Conservation (phyloP, 805 yeast genomes). For the Starmera dryadoides region DNA sequence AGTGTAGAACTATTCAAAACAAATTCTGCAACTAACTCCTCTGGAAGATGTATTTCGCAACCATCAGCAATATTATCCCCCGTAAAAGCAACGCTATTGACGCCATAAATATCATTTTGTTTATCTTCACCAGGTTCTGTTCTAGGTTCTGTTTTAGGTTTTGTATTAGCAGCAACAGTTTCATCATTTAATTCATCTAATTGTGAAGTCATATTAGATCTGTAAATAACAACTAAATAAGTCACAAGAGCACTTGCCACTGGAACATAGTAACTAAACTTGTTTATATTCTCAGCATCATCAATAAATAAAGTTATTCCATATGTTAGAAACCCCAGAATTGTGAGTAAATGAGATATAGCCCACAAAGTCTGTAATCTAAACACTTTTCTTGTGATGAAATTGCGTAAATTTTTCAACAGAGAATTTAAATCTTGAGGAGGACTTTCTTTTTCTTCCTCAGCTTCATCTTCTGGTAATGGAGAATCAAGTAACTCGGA, state of each 20-base stretch:
- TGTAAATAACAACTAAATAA: conserved; percentile 17
- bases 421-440: neutral
- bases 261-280: conserved; percentile 10
- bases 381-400: neutral
- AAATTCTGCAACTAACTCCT: conserved; percentile 8
- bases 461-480: neutral
- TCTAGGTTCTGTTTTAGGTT: neutral
- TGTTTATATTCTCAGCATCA: neutral
- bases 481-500: neutral
- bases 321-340: conserved; percentile 11
- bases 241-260: conserved; percentile 15
- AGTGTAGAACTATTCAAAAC: neutral
- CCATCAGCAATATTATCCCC: too few relatives aligned
- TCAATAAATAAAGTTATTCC: conserved; percentile 1
- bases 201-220: conserved; percentile 5
- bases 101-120: too few relatives aligned
- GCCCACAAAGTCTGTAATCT: conserved; percentile 1
- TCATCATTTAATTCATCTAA: neutral
- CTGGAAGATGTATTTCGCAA: neutral
- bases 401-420: neutral
- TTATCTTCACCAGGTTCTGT: neutral
- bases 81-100: too few relatives aligned
- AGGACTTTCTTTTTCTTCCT: neutral
- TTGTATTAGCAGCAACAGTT: too few relatives aligned
- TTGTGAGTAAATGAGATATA: conserved; percentile 6